Conservation (phyloP, 208 protist species). For the Spongospora subterranea region DNA sequence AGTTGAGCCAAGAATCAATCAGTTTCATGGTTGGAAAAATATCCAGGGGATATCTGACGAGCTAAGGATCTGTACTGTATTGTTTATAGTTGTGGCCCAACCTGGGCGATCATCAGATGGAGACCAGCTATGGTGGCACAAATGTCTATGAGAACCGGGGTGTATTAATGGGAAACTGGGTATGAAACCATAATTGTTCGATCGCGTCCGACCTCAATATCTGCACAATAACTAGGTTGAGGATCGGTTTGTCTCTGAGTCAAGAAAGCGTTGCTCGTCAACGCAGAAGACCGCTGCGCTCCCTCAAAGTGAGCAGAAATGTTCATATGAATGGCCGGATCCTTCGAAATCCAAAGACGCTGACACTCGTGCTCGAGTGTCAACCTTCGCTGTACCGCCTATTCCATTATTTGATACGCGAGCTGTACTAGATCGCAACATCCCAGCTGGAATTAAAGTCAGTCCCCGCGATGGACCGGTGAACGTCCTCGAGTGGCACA, state of each 20-base stretch:
- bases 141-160: conserved; percentile 38
- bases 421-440: background rate
- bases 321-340: conserved; percentile 38
- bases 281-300: background rate
- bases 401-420: conserved; percentile 8
- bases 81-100: no score
- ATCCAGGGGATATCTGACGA: no score
- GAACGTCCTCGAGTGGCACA: background rate
- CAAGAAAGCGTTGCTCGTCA: background rate
- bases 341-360: conserved; percentile 7
- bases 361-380: background rate
- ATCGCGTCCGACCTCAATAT: background rate
- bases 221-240: background rate
- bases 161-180: conserved; percentile 40
- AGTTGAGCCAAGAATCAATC: no score
- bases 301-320: background rate
- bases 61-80: no score
- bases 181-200: background rate
- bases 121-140: background rate
- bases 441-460: background rate
- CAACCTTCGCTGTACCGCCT: conserved; percentile 34
- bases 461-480: background rate
- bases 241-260: background rate
- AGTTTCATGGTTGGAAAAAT: no score
- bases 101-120: no score